A percentile compares a stretch with the other conserved stretches of the same genome.
phyloP scores from a whole-genome alignment of 768 basidiomycete species.

The Plicaturopsis crispa region DNA sequence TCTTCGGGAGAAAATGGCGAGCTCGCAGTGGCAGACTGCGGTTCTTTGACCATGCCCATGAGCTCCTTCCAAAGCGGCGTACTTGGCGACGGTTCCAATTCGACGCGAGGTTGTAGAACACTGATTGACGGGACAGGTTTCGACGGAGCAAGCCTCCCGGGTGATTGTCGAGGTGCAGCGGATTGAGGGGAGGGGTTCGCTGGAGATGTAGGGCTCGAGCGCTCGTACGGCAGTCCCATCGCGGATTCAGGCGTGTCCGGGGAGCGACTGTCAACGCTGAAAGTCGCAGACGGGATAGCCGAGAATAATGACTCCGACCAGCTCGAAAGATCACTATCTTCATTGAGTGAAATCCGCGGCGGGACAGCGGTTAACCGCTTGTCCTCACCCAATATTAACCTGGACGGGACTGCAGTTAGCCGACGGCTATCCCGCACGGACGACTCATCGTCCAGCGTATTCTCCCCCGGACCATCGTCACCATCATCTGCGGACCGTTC shows the following conservation, averaged over 20 bases:
- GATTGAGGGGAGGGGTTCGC: slow-evolving; percentile 1
- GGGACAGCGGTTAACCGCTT: slow-evolving; percentile 28
- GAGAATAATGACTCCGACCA: slow-evolving; percentile 51
- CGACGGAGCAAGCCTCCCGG: too few relatives aligned
- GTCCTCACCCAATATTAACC: too few relatives aligned
- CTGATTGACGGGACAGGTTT: too few relatives aligned
- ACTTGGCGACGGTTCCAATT: slow-evolving; percentile 1
- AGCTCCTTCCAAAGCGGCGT: slow-evolving; percentile 14
- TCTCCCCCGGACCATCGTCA: too few relatives aligned
- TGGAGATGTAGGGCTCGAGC: neutral
- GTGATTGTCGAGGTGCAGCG: slow-evolving; percentile 4
- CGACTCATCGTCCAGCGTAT: too few relatives aligned
- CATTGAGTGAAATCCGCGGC: slow-evolving; percentile 50
- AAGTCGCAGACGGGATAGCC: slow-evolving; percentile 31
- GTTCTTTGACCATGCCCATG: slow-evolving; percentile 8
- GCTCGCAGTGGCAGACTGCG: slow-evolving; percentile 1
- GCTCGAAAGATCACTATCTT: slow-evolving; percentile 37
- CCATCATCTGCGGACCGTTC: too few relatives aligned
- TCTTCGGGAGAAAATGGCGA: slow-evolving; percentile 1
- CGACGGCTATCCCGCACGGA: too few relatives aligned
- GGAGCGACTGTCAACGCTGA: too few relatives aligned
- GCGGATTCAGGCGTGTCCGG: too few relatives aligned
- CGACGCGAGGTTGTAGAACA: too few relatives aligned
- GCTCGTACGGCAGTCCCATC: too few relatives aligned
- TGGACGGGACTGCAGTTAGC: too few relatives aligned